Base-by-base conservation (phyloP, 306 rosid species). In the Cicer cuneatum region DNA sequence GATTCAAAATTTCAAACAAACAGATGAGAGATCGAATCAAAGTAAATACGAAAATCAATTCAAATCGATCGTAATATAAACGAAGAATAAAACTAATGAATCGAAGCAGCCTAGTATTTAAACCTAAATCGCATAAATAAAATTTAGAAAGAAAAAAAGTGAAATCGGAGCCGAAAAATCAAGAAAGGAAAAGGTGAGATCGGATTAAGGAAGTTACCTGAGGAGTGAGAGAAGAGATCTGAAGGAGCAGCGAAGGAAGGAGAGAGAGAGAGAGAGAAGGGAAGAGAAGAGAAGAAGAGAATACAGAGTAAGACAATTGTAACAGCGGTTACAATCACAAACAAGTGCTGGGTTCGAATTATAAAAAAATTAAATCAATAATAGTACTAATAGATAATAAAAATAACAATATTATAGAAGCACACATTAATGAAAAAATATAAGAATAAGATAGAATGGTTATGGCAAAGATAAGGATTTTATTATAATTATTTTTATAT, bases 321-420 rank as follows among this genome's bases (percentile, higher is more conserved):
- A 76, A 41, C 62, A 15, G 77, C 83, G 73, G 82, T 67, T 80
- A 71, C 82, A 59, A 49, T 72, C 78, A 19, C 82, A 71, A 76
- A 19, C 82, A 71, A 76, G 76, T 58, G 66, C 68, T 47, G 67
- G 83, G 64, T 73, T 80, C 83, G 78, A 76, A 80, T 72, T 76
- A 70, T 29, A 12, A 29, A 47, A 7, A 3, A 67, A 29, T 29
- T 2, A 3, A 29, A 29, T 45, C 35, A 67, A 52, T n/a, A 33
- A 60, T n/a, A n/a, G 8, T 1, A 14, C 35, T 29, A 49, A 49
- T 49, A 14, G 2, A 48, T 13, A n/a, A n/a, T 48, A 48, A n/a
- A n/a, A 41, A 41, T 29, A 29, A 29, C 4, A 29, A 29, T 29
- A 1, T 29, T 29, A 29, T 29, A 29, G 35, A 29, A 29, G 5